Evolutionary conservation across 495 filamentous ascomycete species (phyloP).

Genomic region (Saxophila tyrrhenica): DNA sequence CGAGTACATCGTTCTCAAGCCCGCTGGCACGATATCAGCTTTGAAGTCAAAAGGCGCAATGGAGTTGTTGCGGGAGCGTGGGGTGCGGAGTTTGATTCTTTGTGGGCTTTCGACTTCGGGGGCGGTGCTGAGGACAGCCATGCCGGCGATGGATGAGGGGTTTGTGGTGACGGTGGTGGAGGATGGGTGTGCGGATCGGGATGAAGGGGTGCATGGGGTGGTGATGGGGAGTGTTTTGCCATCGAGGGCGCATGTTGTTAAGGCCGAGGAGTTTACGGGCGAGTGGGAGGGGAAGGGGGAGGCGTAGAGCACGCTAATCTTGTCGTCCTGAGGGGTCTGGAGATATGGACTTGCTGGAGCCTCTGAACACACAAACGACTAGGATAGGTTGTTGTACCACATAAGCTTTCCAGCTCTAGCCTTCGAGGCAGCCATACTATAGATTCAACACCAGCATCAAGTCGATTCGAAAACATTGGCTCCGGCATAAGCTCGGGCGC

Average conservation of each 20-base stretch:
- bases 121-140: constrained; percentile 26
- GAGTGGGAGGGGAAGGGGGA: constrained; percentile 1
- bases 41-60: constrained; percentile 24
- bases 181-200: constrained; percentile 25
- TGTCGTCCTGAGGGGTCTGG: too few relatives aligned
- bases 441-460: too few relatives aligned
- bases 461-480: too few relatives aligned
- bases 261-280: constrained; percentile 11
- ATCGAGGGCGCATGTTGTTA: constrained; percentile 13
- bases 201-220: constrained; percentile 23
- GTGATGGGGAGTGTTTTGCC: constrained; percentile 20
- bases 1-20: constrained; percentile 23
- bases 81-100: constrained; percentile 23
- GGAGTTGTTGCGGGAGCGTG: constrained; percentile 22
- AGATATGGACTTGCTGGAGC: too few relatives aligned
- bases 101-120: constrained; percentile 26
- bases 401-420: too few relatives aligned
- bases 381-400: too few relatives aligned
- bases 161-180: constrained; percentile 24
- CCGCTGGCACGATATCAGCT: constrained; percentile 23
- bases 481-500: too few relatives aligned
- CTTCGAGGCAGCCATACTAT: too few relatives aligned
- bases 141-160: constrained; percentile 21
- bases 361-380: too few relatives aligned
- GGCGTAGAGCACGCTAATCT: not conserved